Base-by-base conservation (phyloP, 306 rosid species). In the Ormosia semicastrata region DNA sequence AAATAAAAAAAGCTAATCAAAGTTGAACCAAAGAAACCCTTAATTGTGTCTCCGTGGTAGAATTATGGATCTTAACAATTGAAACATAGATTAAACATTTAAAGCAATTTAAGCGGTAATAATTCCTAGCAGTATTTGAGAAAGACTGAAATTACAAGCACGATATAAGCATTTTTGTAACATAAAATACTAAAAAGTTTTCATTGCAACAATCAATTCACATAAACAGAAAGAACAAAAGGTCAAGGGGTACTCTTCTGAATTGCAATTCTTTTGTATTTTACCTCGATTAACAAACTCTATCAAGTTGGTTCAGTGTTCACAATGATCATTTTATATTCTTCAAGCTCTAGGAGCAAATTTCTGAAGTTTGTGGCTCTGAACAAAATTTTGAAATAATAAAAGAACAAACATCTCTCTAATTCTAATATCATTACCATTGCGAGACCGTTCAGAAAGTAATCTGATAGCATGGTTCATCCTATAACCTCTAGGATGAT, bases 131-230 rank as follows among this genome's bases (percentile, higher is more conserved):
- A 3, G 89, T 90, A 59, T 68, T 90, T 50, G 98, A 90, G 80
- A 93, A 76, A 72, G 91, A 87, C 98, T 93, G 91, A 73, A 88
- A 85, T 58, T 46, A 63, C 58, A 73, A 73, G 44, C 65, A 36
- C 49, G 0, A 24, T 15, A 7, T 77, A 6, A 85, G 76, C 30
- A 39, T 72, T 41, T 2, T 13, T 49, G 49, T 13, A 33, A 24
- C 60, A 63, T 7, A 40, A 50, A 29, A 71, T 11, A 78, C 54
- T 32, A 6, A 36, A 8, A 30, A 10, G 41, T 40, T 40, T 66
- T 15, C 64, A 34, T 8, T 0, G 53, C 72, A 43, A 53, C 43
- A 15, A 32, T 11, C 59, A 69, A 40, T 52, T 18, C 29, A 50
- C 71, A 47, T 62, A 10, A 46, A 63, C 46, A 8, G 11, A 2